phyloP scores from a whole-genome alignment of 768 basidiomycete species.

The Panaeolus papilionaceus region DNA sequence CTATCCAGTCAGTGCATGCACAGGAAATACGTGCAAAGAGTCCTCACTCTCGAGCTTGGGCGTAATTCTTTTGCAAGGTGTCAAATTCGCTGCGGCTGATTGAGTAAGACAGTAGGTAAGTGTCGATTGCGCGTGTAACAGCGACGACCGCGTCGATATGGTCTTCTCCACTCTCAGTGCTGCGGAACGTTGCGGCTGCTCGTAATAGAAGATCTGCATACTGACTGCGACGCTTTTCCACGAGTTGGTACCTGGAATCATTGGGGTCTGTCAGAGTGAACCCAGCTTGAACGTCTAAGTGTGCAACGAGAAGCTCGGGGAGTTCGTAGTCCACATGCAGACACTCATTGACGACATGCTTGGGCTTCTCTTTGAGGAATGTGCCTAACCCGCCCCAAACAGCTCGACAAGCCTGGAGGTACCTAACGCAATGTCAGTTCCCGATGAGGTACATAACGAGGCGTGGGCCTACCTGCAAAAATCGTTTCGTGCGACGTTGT shows the following conservation, averaged over 20 bases:
- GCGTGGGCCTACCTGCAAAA: constrained; percentile 72
- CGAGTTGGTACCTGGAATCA: constrained; percentile 77
- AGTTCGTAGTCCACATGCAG: constrained; percentile 68
- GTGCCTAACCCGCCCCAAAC: constrained; percentile 81
- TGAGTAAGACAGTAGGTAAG: constrained; percentile 76
- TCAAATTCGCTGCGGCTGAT: constrained; percentile 64
- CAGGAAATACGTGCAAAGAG: constrained; percentile 2
- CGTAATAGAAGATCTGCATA: constrained; percentile 73
- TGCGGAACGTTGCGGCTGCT: constrained; percentile 69
- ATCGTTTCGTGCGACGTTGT: constrained; percentile 73
- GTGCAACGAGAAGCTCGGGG: constrained; percentile 70
- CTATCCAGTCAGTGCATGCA: constrained; percentile 13
- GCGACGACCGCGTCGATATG: constrained; percentile 86
- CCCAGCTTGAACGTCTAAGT: constrained; percentile 73
- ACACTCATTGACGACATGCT: constrained; percentile 63
- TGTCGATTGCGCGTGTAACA: constrained; percentile 76
- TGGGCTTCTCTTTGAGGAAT: constrained; percentile 62
- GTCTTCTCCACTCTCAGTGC: constrained; percentile 72
- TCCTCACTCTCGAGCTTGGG: constrained; percentile 65
- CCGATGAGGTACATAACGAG: not conserved
- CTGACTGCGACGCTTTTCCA: constrained; percentile 58
- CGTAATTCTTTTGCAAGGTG: constrained; percentile 69
- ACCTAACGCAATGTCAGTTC: constrained; percentile 41
- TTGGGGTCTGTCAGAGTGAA: constrained; percentile 74
- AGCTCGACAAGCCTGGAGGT: constrained; percentile 74